A percentile compares a stretch with the other conserved stretches of the same genome.
phyloP scores from a whole-genome alignment of 768 basidiomycete genomes.

The Phanerodontia chrysosporium region DNA sequence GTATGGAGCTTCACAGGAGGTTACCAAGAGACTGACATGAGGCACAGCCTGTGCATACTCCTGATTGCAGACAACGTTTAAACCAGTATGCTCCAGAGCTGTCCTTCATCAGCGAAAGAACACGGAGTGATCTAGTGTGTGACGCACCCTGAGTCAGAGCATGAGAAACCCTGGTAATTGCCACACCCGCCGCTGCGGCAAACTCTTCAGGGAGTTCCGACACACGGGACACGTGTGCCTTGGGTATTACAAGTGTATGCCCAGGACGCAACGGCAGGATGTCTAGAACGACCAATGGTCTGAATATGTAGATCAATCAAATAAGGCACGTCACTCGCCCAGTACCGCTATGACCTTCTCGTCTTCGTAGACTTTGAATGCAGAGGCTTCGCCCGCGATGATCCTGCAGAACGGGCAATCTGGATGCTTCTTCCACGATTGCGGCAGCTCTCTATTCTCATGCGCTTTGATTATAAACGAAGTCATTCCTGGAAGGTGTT shows the following conservation, averaged over 20 bases:
- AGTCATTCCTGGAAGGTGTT: conserved; percentile 48
- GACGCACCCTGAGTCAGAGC: conserved; percentile 57
- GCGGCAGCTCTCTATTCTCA: conserved; percentile 38
- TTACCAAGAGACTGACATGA: conserved; percentile 46
- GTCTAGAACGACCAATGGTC: conserved; percentile 34
- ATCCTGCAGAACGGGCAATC: conserved; percentile 67
- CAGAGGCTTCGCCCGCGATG: conserved; percentile 42
- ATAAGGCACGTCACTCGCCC: conserved; percentile 33
- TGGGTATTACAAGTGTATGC: conserved; percentile 70
- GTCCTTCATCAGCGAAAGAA: neutral
- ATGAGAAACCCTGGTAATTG: conserved; percentile 56
- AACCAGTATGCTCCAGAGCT: conserved; percentile 61
- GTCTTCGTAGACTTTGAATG: conserved; percentile 54
- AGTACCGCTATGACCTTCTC: conserved; percentile 63
- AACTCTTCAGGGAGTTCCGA: conserved; percentile 61
- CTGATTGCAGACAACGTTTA: conserved; percentile 78
- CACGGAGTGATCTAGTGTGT: neutral
- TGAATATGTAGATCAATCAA: neutral
- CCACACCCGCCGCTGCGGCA: conserved; percentile 54
- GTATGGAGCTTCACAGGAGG: neutral
- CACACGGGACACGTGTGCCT: conserved; percentile 53
- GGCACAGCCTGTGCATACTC: conserved; percentile 78
- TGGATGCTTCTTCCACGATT: conserved; percentile 46
- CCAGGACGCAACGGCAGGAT: conserved; percentile 64
- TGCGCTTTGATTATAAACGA: conserved; percentile 71